A percentile compares a stretch with the other conserved stretches of the same genome.
Evolutionary conservation across 768 basidiomycete genomes (phyloP).

Genomic region (Aureoboletus auriporus): DNA sequence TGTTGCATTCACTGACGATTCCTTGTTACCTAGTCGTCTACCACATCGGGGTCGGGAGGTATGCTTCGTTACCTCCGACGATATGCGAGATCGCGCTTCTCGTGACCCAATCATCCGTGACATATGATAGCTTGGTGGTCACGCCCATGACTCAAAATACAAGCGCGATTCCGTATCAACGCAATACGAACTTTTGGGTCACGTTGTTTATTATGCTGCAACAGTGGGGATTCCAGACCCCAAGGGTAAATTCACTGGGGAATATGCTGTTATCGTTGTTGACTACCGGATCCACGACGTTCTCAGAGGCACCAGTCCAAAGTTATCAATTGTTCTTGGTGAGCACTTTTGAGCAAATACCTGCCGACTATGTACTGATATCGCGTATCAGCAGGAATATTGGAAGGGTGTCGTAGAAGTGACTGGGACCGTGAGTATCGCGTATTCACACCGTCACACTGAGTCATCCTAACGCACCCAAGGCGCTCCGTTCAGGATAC

Average conservation of each 20-base stretch:
- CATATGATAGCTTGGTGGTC: background rate
- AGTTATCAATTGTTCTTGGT: slow-evolving; percentile 1
- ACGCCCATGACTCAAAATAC: background rate
- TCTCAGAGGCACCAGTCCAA: background rate
- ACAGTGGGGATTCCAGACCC: slow-evolving; percentile 1
- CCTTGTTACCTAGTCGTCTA: background rate
- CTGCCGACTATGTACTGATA: too few relatives aligned
- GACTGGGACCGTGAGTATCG: background rate
- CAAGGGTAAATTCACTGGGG: slow-evolving; percentile 1
- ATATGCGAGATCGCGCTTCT: slow-evolving; percentile 5
- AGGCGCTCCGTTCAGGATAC: background rate
- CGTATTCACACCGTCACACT: too few relatives aligned
- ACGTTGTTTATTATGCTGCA: background rate
- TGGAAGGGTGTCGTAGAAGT: slow-evolving; percentile 1
- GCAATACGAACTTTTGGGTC: slow-evolving; percentile 2
- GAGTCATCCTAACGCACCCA: too few relatives aligned
- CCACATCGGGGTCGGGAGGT: slow-evolving; percentile 1
- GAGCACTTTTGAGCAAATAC: background rate
- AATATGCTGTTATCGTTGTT: slow-evolving; percentile 1
- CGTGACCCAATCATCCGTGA: background rate
- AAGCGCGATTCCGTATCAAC: background rate
- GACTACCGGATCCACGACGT: background rate
- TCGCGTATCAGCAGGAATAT: background rate
- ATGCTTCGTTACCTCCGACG: slow-evolving; percentile 1
- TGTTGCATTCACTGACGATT: too few relatives aligned